A percentile compares a stretch with the other conserved stretches of the same genome.
Evolutionary conservation across 352 stramenopile species (phyloP).

Genomic region (Pythium rhizo-oryzae): DNA sequence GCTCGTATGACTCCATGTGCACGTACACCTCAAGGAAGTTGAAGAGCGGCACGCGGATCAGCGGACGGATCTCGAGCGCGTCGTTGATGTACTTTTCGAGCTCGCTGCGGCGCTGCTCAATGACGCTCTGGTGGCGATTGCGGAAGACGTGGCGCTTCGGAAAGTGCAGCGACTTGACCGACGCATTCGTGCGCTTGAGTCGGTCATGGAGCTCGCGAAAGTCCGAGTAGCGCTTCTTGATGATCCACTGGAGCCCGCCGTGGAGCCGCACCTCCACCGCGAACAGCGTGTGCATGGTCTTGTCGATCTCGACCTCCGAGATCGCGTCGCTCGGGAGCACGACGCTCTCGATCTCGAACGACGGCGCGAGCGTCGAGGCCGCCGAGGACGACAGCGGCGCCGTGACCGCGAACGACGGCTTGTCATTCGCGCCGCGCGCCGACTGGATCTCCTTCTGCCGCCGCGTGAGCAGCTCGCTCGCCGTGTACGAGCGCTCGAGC

Average conservation of each 20-base stretch:
- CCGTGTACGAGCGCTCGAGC: slow-evolving; percentile 73
- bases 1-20: slow-evolving; percentile 88
- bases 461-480: slow-evolving; percentile 68
- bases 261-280: slow-evolving; percentile 78
- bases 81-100: slow-evolving; percentile 91
- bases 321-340: slow-evolving; percentile 66
- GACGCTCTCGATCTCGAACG: slow-evolving; percentile 87
- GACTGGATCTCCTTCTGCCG: slow-evolving; percentile 51
- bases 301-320: slow-evolving; percentile 82
- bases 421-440: slow-evolving; percentile 43
- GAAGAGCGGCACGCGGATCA: slow-evolving; percentile 84
- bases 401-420: slow-evolving; percentile 35
- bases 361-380: slow-evolving; percentile 35
- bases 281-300: slow-evolving; percentile 82
- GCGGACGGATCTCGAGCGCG: slow-evolving; percentile 73
- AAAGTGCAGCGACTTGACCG: slow-evolving; percentile 83
- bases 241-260: slow-evolving; percentile 85
- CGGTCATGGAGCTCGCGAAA: slow-evolving; percentile 87
- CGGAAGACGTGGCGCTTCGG: slow-evolving; percentile 88
- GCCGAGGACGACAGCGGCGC: slow-evolving; percentile 30
- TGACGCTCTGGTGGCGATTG: slow-evolving; percentile 83
- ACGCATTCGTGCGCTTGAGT: slow-evolving; percentile 73
- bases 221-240: slow-evolving; percentile 89
- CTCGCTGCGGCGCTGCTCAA: slow-evolving; percentile 83
- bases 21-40: slow-evolving; percentile 90